A percentile compares a stretch with the other conserved stretches of the same genome.
Evolutionary conservation across 306 rosid species (phyloP).

Genomic region (Vicia villosa): DNA sequence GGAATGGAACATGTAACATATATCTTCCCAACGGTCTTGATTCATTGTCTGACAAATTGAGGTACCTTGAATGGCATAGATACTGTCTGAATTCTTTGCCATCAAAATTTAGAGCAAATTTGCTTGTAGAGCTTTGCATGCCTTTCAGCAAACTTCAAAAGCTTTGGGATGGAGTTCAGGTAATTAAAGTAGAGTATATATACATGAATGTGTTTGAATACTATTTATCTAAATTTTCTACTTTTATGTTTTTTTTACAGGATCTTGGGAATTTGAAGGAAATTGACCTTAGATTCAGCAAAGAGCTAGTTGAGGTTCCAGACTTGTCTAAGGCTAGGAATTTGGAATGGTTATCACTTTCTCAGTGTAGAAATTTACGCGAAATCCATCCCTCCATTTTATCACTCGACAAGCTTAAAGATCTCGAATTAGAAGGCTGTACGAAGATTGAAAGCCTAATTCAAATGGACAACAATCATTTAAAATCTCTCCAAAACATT

Average conservation of each 20-base stretch:
- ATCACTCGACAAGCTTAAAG: slow-evolving; percentile 15
- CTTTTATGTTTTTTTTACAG: neutral
- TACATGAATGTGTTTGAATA: neutral
- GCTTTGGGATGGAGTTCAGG: slow-evolving; percentile 24
- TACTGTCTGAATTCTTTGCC: slow-evolving; percentile 29
- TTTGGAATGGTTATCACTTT: neutral
- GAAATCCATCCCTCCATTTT: slow-evolving; percentile 29
- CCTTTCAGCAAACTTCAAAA: slow-evolving; percentile 28
- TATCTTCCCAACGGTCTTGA: neutral
- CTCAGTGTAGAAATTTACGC: slow-evolving; percentile 4
- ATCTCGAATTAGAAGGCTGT: slow-evolving; percentile 7
- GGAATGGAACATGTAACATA: neutral
- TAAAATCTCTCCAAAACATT: slow-evolving; percentile 1
- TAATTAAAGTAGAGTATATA: neutral
- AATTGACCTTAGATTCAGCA: slow-evolving; percentile 11
- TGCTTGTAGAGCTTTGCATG: slow-evolving; percentile 36
- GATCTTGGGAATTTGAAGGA: slow-evolving; percentile 16
- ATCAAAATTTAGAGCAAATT: neutral
- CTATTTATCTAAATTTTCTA: neutral
- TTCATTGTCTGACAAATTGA: slow-evolving; percentile 30
- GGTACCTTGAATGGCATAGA: slow-evolving; percentile 30
- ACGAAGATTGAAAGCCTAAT: slow-evolving; percentile 13
- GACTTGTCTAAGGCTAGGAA: slow-evolving; percentile 26
- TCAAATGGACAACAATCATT: neutral
- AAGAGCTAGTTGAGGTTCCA: slow-evolving; percentile 21